Percentiles rank a stretch among this genome's conserved stretches.
phyloP scores from a whole-genome alignment of 2,329 filamentous ascomycete genomes.

The Akanthomyces lecanii region DNA sequence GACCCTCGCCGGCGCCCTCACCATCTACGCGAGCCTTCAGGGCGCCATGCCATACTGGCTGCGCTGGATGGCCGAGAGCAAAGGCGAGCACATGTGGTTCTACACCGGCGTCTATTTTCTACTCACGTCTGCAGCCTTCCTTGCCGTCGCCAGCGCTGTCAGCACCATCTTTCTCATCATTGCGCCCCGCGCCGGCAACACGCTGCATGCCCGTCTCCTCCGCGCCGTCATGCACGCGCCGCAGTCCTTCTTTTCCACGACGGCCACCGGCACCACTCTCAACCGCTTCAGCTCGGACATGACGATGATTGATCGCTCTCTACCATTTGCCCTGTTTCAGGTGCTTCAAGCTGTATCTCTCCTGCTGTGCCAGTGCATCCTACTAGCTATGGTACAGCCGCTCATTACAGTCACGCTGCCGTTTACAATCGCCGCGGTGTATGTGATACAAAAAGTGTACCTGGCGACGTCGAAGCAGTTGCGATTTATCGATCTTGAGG shows the following conservation, averaged over 20 bases:
- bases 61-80: not conserved
- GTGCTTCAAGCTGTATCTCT: constrained; percentile 13
- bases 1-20: not conserved
- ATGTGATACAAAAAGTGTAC: constrained; percentile 20
- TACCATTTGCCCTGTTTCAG: constrained; percentile 16
- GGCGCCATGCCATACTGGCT: not conserved
- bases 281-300: constrained; percentile 20
- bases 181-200: constrained; percentile 10
- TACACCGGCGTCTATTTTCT: constrained; percentile 9
- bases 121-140: constrained; percentile 12
- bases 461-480: constrained; percentile 19
- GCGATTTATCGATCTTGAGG: constrained; percentile 11
- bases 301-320: constrained; percentile 14
- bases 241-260: constrained; percentile 17
- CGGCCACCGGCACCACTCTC: constrained; percentile 17
- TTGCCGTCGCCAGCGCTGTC: constrained; percentile 10
- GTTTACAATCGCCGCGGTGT: constrained; percentile 8
- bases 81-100: not conserved
- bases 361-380: constrained; percentile 14
- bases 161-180: constrained; percentile 10
- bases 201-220: constrained; percentile 16
- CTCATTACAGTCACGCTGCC: constrained; percentile 12
- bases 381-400: constrained; percentile 13
- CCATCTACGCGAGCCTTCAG: not conserved
- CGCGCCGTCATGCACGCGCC: constrained; percentile 19